Percentiles rank a stretch among this genome's conserved stretches.
Conservation (phyloP, 2,329 filamentous ascomycete species). For the Cladosporium sp. region DNA sequence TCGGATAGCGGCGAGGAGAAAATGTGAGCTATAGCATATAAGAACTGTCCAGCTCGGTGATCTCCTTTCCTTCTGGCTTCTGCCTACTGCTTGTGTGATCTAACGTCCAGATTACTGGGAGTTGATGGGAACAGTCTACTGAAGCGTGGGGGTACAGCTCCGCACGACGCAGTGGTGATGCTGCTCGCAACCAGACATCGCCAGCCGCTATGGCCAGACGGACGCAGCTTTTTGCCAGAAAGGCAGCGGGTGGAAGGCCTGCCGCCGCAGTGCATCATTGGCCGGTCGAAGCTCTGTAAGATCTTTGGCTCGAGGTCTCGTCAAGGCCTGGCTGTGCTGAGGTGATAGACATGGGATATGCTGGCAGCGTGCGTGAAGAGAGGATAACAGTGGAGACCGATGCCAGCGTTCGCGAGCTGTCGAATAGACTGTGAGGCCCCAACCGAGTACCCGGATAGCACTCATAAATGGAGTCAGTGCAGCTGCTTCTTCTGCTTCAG, state of each 20-base stretch:
- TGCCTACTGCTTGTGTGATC: constrained; percentile 11
- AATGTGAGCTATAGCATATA: constrained; percentile 8
- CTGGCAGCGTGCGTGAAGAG: constrained; percentile 12
- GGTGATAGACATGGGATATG: constrained; percentile 9
- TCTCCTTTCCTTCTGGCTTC: not conserved
- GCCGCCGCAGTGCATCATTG: constrained; percentile 11
- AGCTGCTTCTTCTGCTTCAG: not conserved
- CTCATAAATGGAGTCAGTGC: constrained; percentile 16
- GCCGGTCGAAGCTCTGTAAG: not conserved
- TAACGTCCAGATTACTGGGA: not conserved
- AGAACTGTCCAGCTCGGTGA: not conserved
- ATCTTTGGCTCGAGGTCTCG: constrained; percentile 1
- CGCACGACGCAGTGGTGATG: constrained; percentile 1
- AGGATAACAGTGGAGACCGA: not conserved
- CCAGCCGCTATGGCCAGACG: constrained; percentile 8
- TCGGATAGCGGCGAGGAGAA: not conserved
- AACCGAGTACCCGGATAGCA: not conserved
- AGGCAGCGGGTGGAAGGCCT: constrained; percentile 4
- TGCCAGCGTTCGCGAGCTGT: constrained; percentile 11
- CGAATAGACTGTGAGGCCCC: not conserved
- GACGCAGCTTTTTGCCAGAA: constrained; percentile 7
- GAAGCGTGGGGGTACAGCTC: constrained; percentile 5
- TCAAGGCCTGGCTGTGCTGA: not conserved
- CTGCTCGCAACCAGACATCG: constrained; percentile 8
- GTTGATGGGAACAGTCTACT: not conserved